These are phyloP conservation scores for Medicago truncatula DNA, from an alignment of 306 rosid species.

Conservation along the genomic window DNA sequence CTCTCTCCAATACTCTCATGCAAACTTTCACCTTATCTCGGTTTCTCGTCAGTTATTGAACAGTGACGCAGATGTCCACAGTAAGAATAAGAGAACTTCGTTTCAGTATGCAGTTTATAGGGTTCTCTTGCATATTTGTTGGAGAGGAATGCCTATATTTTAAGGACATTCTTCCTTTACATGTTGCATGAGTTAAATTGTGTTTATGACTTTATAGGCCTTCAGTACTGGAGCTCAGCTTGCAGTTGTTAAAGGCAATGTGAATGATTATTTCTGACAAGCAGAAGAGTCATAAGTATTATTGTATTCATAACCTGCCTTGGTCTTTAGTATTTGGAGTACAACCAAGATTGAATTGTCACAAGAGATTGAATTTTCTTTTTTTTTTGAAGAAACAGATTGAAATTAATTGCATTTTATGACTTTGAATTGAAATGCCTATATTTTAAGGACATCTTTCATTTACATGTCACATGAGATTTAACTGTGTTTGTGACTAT, in stretches of 20 bases:
- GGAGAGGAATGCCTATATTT: conserved; percentile 1
- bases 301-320: not conserved
- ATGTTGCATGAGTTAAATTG: not conserved
- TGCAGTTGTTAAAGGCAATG: not conserved
- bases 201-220: conserved; percentile 17
- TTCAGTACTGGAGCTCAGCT: conserved; percentile 6
- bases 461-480: conserved; percentile 8
- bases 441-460: conserved; percentile 12
- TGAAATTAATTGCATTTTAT: not conserved
- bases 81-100: not conserved
- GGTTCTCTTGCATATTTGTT: conserved; percentile 16
- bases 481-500: conserved; percentile 1
- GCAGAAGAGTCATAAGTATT: conserved; percentile 5
- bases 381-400: not conserved
- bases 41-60: conserved; percentile 2
- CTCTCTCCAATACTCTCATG: conserved; percentile 6
- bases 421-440: not conserved
- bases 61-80: not conserved
- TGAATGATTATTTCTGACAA: not conserved
- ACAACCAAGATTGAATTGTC: not conserved
- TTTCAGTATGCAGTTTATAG: not conserved
- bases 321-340: not conserved
- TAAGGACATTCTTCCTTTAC: conserved; percentile 1
- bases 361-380: not conserved
- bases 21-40: conserved; percentile 5